Percentiles rank a stretch among this genome's conserved stretches.
These are phyloP conservation scores for Aureobasidium leucospermi DNA, from an alignment of 2,329 filamentous ascomycete species.

Conservation along the genomic window DNA sequence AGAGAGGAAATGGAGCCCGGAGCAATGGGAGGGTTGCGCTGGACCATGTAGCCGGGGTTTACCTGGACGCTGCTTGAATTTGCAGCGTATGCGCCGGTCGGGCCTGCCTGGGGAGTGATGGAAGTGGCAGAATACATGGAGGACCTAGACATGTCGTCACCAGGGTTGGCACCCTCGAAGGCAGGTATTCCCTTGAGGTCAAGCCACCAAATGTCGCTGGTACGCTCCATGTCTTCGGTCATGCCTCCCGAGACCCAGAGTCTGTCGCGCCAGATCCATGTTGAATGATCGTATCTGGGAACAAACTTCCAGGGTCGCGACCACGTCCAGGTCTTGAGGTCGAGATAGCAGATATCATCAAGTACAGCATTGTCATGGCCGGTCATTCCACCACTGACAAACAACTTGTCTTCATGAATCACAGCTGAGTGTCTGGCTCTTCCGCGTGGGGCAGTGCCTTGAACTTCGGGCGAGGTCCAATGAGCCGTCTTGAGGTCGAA, in stretches of 20 bases:
- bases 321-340: slow-evolving; percentile 97
- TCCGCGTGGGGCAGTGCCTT: slow-evolving; percentile 78
- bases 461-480: slow-evolving; percentile 87
- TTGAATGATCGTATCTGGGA: slow-evolving; percentile 87
- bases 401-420: slow-evolving; percentile 92
- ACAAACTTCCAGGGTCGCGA: slow-evolving; percentile 94
- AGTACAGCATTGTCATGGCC: slow-evolving; percentile 86
- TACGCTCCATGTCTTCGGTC: slow-evolving; percentile 94
- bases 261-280: slow-evolving; percentile 84
- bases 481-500: slow-evolving; percentile 91
- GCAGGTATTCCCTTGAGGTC: slow-evolving; percentile 87
- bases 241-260: slow-evolving; percentile 96
- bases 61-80: slow-evolving; percentile 58
- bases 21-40: slow-evolving; percentile 48
- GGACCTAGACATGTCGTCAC: slow-evolving; percentile 23
- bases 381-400: slow-evolving; percentile 91
- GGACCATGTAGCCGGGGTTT: slow-evolving; percentile 36
- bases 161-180: slow-evolving; percentile 43
- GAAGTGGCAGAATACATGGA: slow-evolving; percentile 21
- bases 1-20: slow-evolving; percentile 85
- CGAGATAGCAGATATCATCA: slow-evolving; percentile 93
- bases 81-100: slow-evolving; percentile 58
- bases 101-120: slow-evolving; percentile 29
- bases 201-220: slow-evolving; percentile 93
- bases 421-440: slow-evolving; percentile 89